Evolutionary conservation across 768 basidiomycete species (phyloP).

Genomic region (Kondoa subrosea): DNA sequence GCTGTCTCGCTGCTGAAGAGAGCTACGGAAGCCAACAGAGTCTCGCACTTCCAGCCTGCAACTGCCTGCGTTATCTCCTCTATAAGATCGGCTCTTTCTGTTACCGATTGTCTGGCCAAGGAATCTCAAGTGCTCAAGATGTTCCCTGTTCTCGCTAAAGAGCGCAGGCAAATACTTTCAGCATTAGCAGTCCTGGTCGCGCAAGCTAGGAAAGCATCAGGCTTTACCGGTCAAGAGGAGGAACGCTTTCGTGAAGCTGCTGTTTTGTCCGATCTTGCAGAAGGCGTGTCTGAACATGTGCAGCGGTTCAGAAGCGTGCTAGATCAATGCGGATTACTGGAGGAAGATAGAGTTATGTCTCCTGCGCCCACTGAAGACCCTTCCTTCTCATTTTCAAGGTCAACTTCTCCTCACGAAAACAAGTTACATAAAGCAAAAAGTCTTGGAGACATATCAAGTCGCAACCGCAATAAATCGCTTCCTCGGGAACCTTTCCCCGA

Average conservation of each 20-base stretch:
- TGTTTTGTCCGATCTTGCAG: constrained; percentile 64
- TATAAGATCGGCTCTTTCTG: constrained; percentile 67
- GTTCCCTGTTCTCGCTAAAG: constrained; percentile 50
- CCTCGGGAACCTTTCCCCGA: neutral
- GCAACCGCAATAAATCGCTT: neutral
- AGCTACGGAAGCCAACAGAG: constrained; percentile 59
- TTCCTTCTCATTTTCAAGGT: constrained; percentile 5
- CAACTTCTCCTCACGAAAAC: neutral
- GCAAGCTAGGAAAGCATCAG: constrained; percentile 39
- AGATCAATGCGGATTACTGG: neutral
- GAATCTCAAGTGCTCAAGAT: constrained; percentile 56
- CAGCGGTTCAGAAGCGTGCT: neutral
- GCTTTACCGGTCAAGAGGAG: constrained; percentile 33
- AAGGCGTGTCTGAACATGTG: constrained; percentile 64
- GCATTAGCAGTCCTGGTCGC: constrained; percentile 64
- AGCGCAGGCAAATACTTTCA: constrained; percentile 64
- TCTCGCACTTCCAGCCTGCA: constrained; percentile 76
- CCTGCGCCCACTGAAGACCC: too few species aligned
- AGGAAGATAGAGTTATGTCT: neutral
- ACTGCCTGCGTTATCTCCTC: constrained; percentile 86
- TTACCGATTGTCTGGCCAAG: constrained; percentile 65
- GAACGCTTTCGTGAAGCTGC: constrained; percentile 40
- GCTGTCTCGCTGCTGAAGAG: constrained; percentile 69
- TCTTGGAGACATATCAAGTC: constrained; percentile 4
- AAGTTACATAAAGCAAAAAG: constrained; percentile 13